Evolutionary conservation across 805 yeast genomes (phyloP).

Genomic region (Schizosaccharomyces lindneri): DNA sequence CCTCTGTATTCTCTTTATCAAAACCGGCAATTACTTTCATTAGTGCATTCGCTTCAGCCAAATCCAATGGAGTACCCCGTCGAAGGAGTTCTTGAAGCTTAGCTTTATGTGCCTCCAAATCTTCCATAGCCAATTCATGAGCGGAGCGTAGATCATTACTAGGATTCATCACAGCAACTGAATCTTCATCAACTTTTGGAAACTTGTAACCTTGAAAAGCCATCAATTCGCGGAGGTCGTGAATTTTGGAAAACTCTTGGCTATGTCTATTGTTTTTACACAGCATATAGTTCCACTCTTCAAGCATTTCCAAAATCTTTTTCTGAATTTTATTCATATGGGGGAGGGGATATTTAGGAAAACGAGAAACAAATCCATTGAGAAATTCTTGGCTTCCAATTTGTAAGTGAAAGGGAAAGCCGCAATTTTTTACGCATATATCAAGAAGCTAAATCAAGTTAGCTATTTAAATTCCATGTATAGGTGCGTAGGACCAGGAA

Average conservation of each 20-base stretch:
- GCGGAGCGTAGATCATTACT: constrained; percentile 35
- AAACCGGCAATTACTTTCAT: constrained; percentile 98
- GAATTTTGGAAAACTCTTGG: constrained; percentile 72
- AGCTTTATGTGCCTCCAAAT: constrained; percentile 76
- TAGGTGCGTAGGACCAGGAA: no score
- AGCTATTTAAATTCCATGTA: background rate
- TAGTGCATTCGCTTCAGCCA: constrained; percentile 83
- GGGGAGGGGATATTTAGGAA: constrained; percentile 84
- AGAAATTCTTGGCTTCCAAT: constrained; percentile 83
- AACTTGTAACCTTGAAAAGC: constrained; percentile 76
- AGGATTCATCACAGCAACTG: constrained; percentile 81
- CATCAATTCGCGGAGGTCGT: constrained; percentile 85
- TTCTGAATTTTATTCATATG: constrained; percentile 64
- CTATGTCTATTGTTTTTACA: constrained; percentile 74
- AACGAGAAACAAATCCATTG: constrained; percentile 73
- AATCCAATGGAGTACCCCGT: constrained; percentile 84
- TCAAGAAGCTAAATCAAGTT: constrained; percentile 26
- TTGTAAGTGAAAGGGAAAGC: constrained; percentile 88
- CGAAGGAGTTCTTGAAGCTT: constrained; percentile 86
- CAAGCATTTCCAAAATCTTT: constrained; percentile 66
- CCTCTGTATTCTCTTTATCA: constrained; percentile 53
- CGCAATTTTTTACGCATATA: constrained; percentile 87
- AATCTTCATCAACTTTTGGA: constrained; percentile 77
- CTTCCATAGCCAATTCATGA: constrained; percentile 79
- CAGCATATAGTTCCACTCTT: constrained; percentile 91